These are phyloP conservation scores for Globisporangium camurandrum DNA, from an alignment of 352 stramenopile species.

Conservation along the genomic window DNA sequence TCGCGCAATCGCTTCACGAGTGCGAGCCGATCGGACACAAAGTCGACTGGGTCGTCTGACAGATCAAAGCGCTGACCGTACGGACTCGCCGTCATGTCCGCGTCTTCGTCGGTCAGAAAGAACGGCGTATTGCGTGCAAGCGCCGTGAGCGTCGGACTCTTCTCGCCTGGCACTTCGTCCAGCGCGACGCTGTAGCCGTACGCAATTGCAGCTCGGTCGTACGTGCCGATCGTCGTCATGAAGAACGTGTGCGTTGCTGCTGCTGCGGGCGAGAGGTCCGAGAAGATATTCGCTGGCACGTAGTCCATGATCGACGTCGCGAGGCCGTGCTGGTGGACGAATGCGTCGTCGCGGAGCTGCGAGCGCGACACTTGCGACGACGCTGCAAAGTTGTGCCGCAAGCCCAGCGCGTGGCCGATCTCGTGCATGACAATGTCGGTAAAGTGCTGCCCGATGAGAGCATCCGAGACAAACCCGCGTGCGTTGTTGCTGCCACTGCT, in stretches of 20 bases:
- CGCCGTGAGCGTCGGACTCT: conserved; percentile 24
- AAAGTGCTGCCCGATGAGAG: conserved; percentile 60
- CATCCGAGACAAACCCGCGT: conserved; percentile 31
- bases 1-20: conserved; percentile 40
- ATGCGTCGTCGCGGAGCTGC: conserved; percentile 47
- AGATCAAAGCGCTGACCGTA: conserved; percentile 51
- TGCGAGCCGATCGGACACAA: conserved; percentile 38
- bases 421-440: conserved; percentile 83
- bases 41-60: conserved; percentile 49
- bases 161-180: conserved; percentile 42
- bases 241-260: conserved; percentile 50
- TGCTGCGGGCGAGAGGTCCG: conserved; percentile 36
- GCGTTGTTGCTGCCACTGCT: neutral
- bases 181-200: conserved; percentile 65
- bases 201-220: conserved; percentile 79
- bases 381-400: conserved; percentile 83
- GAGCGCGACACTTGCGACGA: conserved; percentile 39
- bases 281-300: conserved; percentile 73
- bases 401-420: conserved; percentile 80
- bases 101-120: conserved; percentile 61
- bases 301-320: conserved; percentile 86
- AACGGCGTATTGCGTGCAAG: conserved; percentile 37
- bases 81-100: conserved; percentile 31
- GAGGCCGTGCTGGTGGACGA: conserved; percentile 39
- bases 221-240: conserved; percentile 55